Evolutionary conservation across 2,329 filamentous ascomycete genomes (phyloP).

Genomic region (Biscogniauxia sp.): DNA sequence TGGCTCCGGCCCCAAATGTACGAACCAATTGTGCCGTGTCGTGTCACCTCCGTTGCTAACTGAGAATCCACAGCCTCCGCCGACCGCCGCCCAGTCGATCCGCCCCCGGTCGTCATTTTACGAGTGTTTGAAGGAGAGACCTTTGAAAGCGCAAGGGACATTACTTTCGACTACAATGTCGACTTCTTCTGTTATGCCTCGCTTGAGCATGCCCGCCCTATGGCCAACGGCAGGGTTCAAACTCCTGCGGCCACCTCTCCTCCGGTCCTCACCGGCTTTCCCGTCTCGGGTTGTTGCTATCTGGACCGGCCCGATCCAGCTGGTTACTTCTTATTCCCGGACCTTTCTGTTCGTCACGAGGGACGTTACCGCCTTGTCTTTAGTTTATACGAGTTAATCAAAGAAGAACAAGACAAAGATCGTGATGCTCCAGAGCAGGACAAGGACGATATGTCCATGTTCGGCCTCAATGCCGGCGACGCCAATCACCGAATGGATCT

Average conservation of each 20-base stretch:
- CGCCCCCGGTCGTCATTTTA: slow-evolving; percentile 89
- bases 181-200: slow-evolving; percentile 98
- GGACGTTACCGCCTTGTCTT: slow-evolving; percentile 90
- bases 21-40: slow-evolving; percentile 3
- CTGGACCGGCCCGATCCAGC: slow-evolving; percentile 77
- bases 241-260: slow-evolving; percentile 65
- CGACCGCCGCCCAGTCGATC: slow-evolving; percentile 89
- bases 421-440: slow-evolving; percentile 42
- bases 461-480: slow-evolving; percentile 35
- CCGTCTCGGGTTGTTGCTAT: slow-evolving; percentile 93
- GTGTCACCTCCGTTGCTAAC: slow-evolving; percentile 9
- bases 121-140: slow-evolving; percentile 74
- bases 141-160: slow-evolving; percentile 60
- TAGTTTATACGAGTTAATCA: slow-evolving; percentile 90
- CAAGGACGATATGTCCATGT: slow-evolving; percentile 34
- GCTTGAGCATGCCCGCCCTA: slow-evolving; percentile 78
- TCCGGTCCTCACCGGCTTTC: slow-evolving; percentile 88
- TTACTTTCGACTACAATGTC: slow-evolving; percentile 90
- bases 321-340: slow-evolving; percentile 97
- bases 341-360: slow-evolving; percentile 93
- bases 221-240: slow-evolving; percentile 76
- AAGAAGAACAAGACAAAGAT: slow-evolving; percentile 78
- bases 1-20: slow-evolving; percentile 93
- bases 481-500: slow-evolving; percentile 88
- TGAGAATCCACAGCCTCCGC: slow-evolving; percentile 59